These are phyloP conservation scores for Pseudognaphalium luteoalbum DNA, from an alignment of 129 eudicot species.

Conservation along the genomic window DNA sequence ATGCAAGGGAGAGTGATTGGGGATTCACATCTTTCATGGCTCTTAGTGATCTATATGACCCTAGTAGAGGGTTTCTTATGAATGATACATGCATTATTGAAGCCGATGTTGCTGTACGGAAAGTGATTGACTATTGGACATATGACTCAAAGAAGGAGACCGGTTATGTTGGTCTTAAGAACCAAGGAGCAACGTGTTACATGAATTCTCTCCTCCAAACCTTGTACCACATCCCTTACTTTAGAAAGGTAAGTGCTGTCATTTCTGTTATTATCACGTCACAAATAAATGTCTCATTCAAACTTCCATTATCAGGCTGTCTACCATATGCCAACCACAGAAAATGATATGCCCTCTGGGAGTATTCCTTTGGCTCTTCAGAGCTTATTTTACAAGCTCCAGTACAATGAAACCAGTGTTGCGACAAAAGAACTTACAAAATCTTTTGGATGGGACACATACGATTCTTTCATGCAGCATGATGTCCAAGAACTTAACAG, in stretches of 20 bases:
- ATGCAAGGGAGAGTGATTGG: slow-evolving; percentile 95
- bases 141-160: slow-evolving; percentile 98
- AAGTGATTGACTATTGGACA: slow-evolving; percentile 80
- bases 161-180: slow-evolving; percentile 94
- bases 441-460: slow-evolving; percentile 98
- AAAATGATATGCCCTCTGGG: slow-evolving; percentile 90
- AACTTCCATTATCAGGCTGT: slow-evolving; percentile 71
- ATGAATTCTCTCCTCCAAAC: slow-evolving; percentile 96
- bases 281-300: slow-evolving; percentile 22
- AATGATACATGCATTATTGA: slow-evolving; percentile 75
- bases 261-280: slow-evolving; percentile 16
- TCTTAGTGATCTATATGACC: slow-evolving; percentile 85
- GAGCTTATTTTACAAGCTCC: slow-evolving; percentile 94
- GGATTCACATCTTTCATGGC: slow-evolving; percentile 96
- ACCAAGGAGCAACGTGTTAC: slow-evolving; percentile 98
- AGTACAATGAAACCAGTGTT: slow-evolving; percentile 90
- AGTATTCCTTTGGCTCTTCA: slow-evolving; percentile 96
- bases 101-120: slow-evolving; percentile 93
- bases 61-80: slow-evolving; percentile 66
- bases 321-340: slow-evolving; percentile 98
- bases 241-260: slow-evolving; percentile 61
- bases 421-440: slow-evolving; percentile 94
- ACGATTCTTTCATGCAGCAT: slow-evolving; percentile 97
- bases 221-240: slow-evolving; percentile 88
- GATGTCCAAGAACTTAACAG: slow-evolving; percentile 98